A percentile compares a stretch with the other conserved stretches of the same genome.
Conservation (phyloP, 768 basidiomycete genomes). For the Hygrocybe punicea region DNA sequence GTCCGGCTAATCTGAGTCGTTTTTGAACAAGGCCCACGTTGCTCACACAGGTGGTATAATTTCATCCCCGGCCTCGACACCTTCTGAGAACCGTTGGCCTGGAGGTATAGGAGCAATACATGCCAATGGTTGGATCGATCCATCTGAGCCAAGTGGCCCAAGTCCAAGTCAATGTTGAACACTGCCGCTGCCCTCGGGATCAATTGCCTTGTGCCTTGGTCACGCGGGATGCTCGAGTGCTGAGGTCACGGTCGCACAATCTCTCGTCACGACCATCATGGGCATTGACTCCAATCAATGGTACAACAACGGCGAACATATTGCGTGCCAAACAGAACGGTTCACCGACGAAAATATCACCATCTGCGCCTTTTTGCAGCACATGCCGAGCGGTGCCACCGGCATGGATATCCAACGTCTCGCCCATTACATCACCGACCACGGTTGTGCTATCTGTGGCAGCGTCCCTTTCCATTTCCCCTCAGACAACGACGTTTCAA, state of each 20-base stretch:
- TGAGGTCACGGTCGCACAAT: background rate
- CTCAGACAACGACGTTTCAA: slow-evolving; percentile 4
- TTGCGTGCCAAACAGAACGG: background rate
- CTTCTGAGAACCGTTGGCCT: too few relatives aligned
- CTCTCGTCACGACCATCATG: slow-evolving; percentile 1
- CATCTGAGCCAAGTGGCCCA: too few relatives aligned
- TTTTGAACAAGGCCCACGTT: too few relatives aligned
- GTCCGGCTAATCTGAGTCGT: too few relatives aligned
- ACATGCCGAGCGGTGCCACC: background rate
- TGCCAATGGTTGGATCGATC: too few relatives aligned
- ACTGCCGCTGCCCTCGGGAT: too few relatives aligned
- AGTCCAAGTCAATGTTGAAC: too few relatives aligned
- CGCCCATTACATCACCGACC: slow-evolving; percentile 1
- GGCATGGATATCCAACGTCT: slow-evolving; percentile 4
- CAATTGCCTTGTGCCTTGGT: too few relatives aligned
- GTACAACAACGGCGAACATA: slow-evolving; percentile 1
- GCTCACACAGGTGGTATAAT: too few relatives aligned
- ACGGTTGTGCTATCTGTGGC: slow-evolving; percentile 2
- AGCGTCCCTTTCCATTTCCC: slow-evolving; percentile 5
- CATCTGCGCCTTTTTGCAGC: slow-evolving; percentile 7
- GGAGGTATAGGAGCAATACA: too few relatives aligned
- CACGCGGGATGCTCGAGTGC: too few relatives aligned
- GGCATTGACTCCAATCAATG: background rate
- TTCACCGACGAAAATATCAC: background rate
- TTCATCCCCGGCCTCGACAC: too few relatives aligned